Conservation (phyloP, 2,329 filamentous ascomycete species). For the Escovopsis sp. region DNA sequence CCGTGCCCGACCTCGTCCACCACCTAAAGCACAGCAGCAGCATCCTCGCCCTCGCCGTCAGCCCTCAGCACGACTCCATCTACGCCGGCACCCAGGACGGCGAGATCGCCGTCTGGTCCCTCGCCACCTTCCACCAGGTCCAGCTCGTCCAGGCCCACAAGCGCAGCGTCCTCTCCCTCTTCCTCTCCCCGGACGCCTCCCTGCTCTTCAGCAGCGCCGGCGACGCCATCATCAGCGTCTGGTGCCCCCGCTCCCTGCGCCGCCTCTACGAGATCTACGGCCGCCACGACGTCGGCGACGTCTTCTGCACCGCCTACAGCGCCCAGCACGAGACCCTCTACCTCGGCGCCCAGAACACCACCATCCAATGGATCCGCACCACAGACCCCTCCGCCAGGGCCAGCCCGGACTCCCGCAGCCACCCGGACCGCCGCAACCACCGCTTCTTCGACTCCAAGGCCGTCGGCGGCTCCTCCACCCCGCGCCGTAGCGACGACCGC, state of each 20-base stretch:
- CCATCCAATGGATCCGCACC: slow-evolving; percentile 82
- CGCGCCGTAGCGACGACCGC: slow-evolving; percentile 48
- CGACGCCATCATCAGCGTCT: slow-evolving; percentile 88
- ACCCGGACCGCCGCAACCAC: slow-evolving; percentile 64
- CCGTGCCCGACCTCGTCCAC: slow-evolving; percentile 51
- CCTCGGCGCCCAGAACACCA: slow-evolving; percentile 85
- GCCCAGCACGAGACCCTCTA: slow-evolving; percentile 67
- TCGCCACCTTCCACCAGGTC: slow-evolving; percentile 72
- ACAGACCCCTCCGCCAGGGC: slow-evolving; percentile 46
- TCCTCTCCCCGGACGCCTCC: slow-evolving; percentile 56
- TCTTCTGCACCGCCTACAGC: slow-evolving; percentile 91
- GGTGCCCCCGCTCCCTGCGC: slow-evolving; percentile 62
- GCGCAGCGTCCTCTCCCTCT: slow-evolving; percentile 76
- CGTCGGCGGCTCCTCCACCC: slow-evolving; percentile 66
- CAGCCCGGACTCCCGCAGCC: slow-evolving; percentile 46
- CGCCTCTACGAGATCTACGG: slow-evolving; percentile 84
- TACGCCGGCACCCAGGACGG: slow-evolving; percentile 90
- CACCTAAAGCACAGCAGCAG: slow-evolving; percentile 63
- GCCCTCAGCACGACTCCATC: slow-evolving; percentile 60
- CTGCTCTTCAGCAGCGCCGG: slow-evolving; percentile 86
- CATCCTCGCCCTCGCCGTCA: slow-evolving; percentile 70
- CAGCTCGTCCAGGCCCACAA: slow-evolving; percentile 75
- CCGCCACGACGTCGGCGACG: slow-evolving; percentile 83
- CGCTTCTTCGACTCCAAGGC: slow-evolving; percentile 88
- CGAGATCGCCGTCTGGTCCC: slow-evolving; percentile 81